Conservation (phyloP, 1,284 basidiomycete genomes). For the Baeospora myosura region DNA sequence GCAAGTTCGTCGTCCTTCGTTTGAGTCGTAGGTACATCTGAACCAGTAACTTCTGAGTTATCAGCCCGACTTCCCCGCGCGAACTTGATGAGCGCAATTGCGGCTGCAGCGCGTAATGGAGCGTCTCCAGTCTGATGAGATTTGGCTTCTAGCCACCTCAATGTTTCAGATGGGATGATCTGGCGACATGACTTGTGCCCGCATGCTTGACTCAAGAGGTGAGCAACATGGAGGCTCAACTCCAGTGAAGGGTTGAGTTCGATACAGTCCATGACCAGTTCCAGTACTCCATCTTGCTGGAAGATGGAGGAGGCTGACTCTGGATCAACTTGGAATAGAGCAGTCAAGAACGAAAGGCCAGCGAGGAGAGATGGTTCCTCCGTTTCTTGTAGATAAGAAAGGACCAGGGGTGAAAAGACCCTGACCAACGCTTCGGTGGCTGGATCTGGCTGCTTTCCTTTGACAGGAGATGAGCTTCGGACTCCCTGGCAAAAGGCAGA, state of each 20-base stretch:
- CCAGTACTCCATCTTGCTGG: conserved; percentile 49
- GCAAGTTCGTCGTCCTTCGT: conserved; percentile 42
- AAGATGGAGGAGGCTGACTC: conserved; percentile 56
- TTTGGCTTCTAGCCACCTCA: conserved; percentile 56
- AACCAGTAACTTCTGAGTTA: conserved; percentile 27
- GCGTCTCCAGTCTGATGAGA: conserved; percentile 41
- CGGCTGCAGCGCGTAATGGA: conserved; percentile 52
- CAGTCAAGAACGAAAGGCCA: conserved; percentile 57
- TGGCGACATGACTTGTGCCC: conserved; percentile 67
- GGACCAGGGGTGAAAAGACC: conserved; percentile 40
- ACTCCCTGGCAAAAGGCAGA: conserved; percentile 58
- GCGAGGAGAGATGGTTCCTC: conserved; percentile 42
- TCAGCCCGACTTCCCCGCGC: conserved; percentile 50
- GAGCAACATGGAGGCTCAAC: conserved; percentile 52
- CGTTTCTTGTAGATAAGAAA: conserved; percentile 44
- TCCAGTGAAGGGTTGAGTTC: conserved; percentile 50
- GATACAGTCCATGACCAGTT: conserved; percentile 54
- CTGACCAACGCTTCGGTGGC: conserved; percentile 41
- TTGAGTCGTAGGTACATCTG: conserved; percentile 20
- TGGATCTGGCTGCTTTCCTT: conserved; percentile 32
- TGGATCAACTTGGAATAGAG: conserved; percentile 73
- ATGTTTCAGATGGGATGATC: conserved; percentile 45
- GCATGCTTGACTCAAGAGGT: conserved; percentile 64
- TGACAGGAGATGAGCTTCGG: conserved; percentile 29
- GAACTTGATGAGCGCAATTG: conserved; percentile 74